A percentile compares a stretch with the other conserved stretches of the same genome.
Evolutionary conservation across 441 rosid genomes (phyloP).

Genomic region (Lepidium campestre): DNA sequence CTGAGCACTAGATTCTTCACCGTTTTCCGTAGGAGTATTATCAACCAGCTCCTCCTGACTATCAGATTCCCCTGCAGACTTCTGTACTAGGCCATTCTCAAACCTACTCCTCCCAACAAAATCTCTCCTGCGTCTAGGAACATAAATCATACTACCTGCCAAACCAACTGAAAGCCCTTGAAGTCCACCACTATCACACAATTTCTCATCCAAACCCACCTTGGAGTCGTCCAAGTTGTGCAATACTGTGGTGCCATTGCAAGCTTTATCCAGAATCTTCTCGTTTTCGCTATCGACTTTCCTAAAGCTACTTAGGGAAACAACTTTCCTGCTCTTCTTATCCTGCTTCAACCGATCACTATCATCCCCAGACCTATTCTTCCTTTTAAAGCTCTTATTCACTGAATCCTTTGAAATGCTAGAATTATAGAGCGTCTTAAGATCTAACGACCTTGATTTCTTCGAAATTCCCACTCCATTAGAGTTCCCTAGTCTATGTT

Average conservation of each 20-base stretch:
- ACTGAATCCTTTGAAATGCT: conserved; percentile 35
- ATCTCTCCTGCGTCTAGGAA: conserved; percentile 79
- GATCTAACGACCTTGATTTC: conserved; percentile 86
- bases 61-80: conserved; percentile 33
- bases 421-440: conserved; percentile 70
- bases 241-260: conserved; percentile 38
- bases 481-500: conserved; percentile 57
- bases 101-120: conserved; percentile 60
- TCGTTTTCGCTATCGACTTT: conserved; percentile 36
- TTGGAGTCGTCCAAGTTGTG: conserved; percentile 35
- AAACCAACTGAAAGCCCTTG: conserved; percentile 45
- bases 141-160: conserved; percentile 38
- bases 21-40: conserved; percentile 27
- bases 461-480: conserved; percentile 69
- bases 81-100: conserved; percentile 35
- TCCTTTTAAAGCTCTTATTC: conserved; percentile 55
- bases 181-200: conserved; percentile 30
- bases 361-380: conserved; percentile 33
- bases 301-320: conserved; percentile 48
- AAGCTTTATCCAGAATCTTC: conserved; percentile 47
- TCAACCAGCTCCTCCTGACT: conserved; percentile 31
- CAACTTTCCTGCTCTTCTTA: conserved; percentile 57
- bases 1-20: conserved; percentile 33
- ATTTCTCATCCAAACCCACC: conserved; percentile 36
- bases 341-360: conserved; percentile 43